Conservation (phyloP, 1,284 basidiomycete genomes). For the Melampsora larici-populina region DNA sequence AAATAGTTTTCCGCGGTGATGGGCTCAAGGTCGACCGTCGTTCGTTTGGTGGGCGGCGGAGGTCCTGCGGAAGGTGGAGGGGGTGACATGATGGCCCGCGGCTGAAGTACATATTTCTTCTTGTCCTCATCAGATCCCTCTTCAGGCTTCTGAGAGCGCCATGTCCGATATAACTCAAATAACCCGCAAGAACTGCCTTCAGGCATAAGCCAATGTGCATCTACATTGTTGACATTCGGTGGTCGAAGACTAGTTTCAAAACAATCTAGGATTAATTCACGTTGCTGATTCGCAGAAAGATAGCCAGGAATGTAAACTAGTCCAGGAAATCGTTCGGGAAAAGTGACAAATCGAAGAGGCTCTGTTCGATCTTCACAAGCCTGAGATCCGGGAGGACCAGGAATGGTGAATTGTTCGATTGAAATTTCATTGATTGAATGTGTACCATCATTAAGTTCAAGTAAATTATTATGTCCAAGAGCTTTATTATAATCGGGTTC, state of each 20-base stretch:
- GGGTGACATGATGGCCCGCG: not conserved
- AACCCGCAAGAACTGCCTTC: conserved; percentile 9
- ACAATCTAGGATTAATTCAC: conserved; percentile 14
- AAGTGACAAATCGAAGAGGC: conserved; percentile 5
- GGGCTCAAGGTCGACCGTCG: conserved; percentile 26
- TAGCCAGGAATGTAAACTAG: conserved; percentile 28
- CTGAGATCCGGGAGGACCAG: conserved; percentile 3
- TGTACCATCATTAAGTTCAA: not conserved
- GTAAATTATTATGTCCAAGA: conserved; percentile 18
- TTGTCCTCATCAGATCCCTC: not conserved
- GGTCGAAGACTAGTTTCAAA: conserved; percentile 15
- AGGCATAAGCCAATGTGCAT: conserved; percentile 28
- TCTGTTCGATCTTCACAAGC: conserved; percentile 2
- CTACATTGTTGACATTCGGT: conserved; percentile 28
- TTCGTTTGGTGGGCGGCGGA: not conserved
- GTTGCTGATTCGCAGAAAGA: conserved; percentile 24
- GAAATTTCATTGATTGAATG: not conserved
- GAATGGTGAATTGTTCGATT: conserved; percentile 6
- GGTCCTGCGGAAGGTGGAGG: not conserved
- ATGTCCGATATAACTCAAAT: conserved; percentile 25
- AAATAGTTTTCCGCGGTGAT: conserved; percentile 30
- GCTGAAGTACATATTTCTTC: conserved; percentile 5
- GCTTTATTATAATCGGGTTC: conserved; percentile 24
- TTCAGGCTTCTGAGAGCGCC: not conserved
- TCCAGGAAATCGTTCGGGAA: conserved; percentile 24